Evolutionary conservation across 2,329 filamentous ascomycete species (phyloP), one percentile per base, ranked within the genome.

Genomic region (Coniochaeta pulveracea): DNA sequence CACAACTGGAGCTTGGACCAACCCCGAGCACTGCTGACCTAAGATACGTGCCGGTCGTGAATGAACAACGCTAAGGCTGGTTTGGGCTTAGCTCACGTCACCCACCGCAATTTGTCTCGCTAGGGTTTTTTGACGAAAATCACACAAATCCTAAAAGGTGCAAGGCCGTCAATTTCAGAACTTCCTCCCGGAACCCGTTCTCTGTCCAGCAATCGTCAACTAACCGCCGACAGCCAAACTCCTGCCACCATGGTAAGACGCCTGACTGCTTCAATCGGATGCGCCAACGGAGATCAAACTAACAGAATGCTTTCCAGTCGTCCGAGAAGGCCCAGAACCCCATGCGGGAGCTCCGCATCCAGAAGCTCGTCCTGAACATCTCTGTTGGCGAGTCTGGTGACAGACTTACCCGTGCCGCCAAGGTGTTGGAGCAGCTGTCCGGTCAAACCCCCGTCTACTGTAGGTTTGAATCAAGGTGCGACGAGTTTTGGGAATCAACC

Each of bases 401-500:
- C 74, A 93, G 91, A 80, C 82, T 98, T 63, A 98, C 91, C 56
- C 85, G 91, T 82, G 91, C 91, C 63, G 91, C 91, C 61, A 98
- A 98, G 80, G 91, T 98, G 78, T 78, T 98, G 55, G 91, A 98
- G 76, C 91, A 98, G 78, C 76, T 98, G 64, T 85, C 77, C 68
- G 91, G 91, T 88, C 91, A 98, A 76, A 96, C 91, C 54, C 91
- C 91, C 56, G 91, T 98, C 70, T 98, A 98, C 86, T 93, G 85
- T 89, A 77, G 49, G 76, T 70, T 43, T 14, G n/a, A n/a, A n/a
- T n/a, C n/a, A n/a, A n/a, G n/a, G n/a, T 7, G 10, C 17, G 8
- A 28, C 29, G 19, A 27, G 11, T 26, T n/a, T 29, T 26, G 14
- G 19, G 8, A 11, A 23, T 7, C 28, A 10, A 25, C 14, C n/a